Evolutionary conservation across 1,284 basidiomycete species (phyloP).

Genomic region (Ceratobasidium papillatum): DNA sequence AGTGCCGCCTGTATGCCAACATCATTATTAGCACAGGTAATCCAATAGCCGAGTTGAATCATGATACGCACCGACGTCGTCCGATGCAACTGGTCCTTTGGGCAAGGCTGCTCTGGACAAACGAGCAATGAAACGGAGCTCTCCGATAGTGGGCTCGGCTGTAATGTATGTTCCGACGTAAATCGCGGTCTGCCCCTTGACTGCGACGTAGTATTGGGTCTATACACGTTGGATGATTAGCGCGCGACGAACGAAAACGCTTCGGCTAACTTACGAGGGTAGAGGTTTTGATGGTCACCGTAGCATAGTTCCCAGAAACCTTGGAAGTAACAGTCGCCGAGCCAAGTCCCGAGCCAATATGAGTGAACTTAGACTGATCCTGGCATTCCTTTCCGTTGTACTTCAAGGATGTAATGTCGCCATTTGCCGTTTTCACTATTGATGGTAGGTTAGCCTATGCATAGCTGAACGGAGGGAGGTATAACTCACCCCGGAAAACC

Average conservation of each 20-base stretch:
- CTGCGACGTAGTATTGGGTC: conserved; percentile 40
- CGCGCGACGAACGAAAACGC: background rate
- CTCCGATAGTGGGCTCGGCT: conserved; percentile 57
- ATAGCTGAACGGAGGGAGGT: background rate
- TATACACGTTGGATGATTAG: background rate
- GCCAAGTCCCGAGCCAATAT: conserved; percentile 40
- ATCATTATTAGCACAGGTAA: background rate
- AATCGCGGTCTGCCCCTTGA: conserved; percentile 31
- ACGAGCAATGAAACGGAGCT: conserved; percentile 61
- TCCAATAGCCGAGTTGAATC: background rate
- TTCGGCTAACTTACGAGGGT: conserved; percentile 18
- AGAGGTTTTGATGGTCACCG: background rate
- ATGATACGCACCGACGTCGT: conserved; percentile 51
- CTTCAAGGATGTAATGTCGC: conserved; percentile 40
- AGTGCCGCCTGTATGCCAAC: background rate
- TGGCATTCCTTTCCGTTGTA: conserved; percentile 38
- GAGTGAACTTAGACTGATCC: conserved; percentile 26
- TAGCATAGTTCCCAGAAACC: conserved; percentile 40
- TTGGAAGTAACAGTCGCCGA: conserved; percentile 27
- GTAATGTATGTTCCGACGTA: conserved; percentile 42
- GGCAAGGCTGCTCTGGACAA: conserved; percentile 56
- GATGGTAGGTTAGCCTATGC: background rate
- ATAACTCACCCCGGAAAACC: conserved; percentile 8
- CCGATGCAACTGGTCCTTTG: conserved; percentile 54
- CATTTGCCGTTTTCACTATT: conserved; percentile 25